Percentiles rank a stretch among this genome's conserved stretches.
These are phyloP conservation scores for Licmophora abbreviata DNA, from an alignment of 108 stramenopile species.

Conservation along the genomic window DNA sequence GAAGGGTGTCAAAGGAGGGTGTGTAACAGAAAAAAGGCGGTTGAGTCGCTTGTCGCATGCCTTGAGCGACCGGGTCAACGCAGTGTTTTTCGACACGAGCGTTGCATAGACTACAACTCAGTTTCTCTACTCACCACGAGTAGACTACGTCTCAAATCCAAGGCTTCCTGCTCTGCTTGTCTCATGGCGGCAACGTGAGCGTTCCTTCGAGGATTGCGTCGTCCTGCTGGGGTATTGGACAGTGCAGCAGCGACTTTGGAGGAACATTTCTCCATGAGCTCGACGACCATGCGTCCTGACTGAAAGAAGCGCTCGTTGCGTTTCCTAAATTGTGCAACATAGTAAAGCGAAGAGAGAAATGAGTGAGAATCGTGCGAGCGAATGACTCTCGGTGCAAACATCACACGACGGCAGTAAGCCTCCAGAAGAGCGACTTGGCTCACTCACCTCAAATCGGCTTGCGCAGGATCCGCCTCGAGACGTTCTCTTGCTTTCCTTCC, in stretches of 20 bases:
- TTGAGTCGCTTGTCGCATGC: no score
- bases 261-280: not conserved
- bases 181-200: no score
- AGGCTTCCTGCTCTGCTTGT: no score
- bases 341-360: not conserved
- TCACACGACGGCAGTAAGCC: not conserved
- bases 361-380: not conserved
- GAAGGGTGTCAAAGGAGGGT: no score
- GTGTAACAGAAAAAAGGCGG: no score
- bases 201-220: constrained; percentile 2
- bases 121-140: no score
- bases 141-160: no score
- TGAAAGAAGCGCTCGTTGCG: constrained; percentile 1
- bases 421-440: not conserved
- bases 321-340: not conserved
- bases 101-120: no score
- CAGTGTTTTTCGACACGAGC: no score
- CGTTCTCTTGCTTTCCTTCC: constrained; percentile 59
- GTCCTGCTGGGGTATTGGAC: no score
- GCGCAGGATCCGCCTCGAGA: constrained; percentile 57
- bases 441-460: constrained; percentile 56
- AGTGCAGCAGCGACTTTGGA: no score
- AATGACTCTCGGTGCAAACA: not conserved
- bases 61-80: no score
- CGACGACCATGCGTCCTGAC: not conserved